Base-by-base conservation (phyloP, 805 yeast species). In the Pichia nanzhaoensis region DNA sequence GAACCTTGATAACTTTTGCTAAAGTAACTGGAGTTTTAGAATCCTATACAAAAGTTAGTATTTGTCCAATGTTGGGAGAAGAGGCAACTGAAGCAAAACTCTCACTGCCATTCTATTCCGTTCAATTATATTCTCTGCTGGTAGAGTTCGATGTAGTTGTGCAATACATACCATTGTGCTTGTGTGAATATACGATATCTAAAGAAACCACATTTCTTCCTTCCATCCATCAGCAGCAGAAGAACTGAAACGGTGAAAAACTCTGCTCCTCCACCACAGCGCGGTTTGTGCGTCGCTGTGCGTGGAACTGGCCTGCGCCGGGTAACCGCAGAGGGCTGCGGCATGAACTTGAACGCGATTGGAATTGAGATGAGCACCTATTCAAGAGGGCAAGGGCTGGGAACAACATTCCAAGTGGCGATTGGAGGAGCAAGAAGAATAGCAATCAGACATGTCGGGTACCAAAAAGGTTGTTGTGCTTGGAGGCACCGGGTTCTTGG, bases 1-100 rank as follows among this genome's bases (percentile, higher is more conserved):
- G 82, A 74, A 91, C 98, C 81, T 91, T 93, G 77, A 88, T 88
- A 71, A 91, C 99, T 82, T 91, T 91, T 73, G 98, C 99, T 76
- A 91, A 87, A 80, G 96, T 93, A 68, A 91, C 97, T 71, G 96
- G 96, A 74, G 87, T 81, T 75, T 82, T 77, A 57, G 78, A 68
- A 65, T 74, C 80, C 80, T 69, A 41, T 39, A 45, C 37, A 17
- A 47, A 20, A 28, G 47, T 39, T 37, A 44, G 48, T 36, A 34
- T 19, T 34, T 16, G n/a, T 16, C n/a, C 12, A 31, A 14, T 31
- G 6, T 31, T n/a, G n/a, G n/a, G n/a, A n/a, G n/a, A n/a, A n/a
- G n/a, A n/a, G n/a, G n/a, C n/a, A n/a, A n/a, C n/a, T n/a, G n/a
- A n/a, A n/a, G n/a, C n/a, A n/a, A n/a, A n/a, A n/a, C n/a, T n/a